phyloP scores from a whole-genome alignment of 1,139 yeast species.

The Suhomyces wounanorum region DNA sequence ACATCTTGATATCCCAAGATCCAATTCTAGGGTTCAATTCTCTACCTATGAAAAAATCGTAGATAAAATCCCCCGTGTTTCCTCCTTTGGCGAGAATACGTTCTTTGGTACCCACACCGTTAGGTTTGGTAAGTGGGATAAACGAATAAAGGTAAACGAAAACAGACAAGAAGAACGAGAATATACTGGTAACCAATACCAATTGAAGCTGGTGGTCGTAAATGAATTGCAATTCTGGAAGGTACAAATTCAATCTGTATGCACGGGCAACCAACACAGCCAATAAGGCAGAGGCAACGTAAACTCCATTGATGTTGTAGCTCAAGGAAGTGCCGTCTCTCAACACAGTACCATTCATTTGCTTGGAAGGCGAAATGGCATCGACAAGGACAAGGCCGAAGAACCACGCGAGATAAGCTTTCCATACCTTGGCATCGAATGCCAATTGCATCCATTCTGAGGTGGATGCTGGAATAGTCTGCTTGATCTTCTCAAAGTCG shows the following conservation, averaged over 20 bases:
- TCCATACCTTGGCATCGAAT: slow-evolving; percentile 54
- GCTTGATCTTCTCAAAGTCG: slow-evolving; percentile 36
- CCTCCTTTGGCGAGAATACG: slow-evolving; percentile 84
- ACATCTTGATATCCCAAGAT: slow-evolving; percentile 81
- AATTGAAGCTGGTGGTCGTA: slow-evolving; percentile 70
- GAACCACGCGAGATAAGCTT: slow-evolving; percentile 76
- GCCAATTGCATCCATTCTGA: slow-evolving; percentile 29
- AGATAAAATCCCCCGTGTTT: slow-evolving; percentile 70
- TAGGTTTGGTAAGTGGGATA: slow-evolving; percentile 51
- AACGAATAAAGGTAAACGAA: slow-evolving; percentile 71
- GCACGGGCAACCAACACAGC: slow-evolving; percentile 54
- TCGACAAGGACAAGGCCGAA: slow-evolving; percentile 63
- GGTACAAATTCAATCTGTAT: slow-evolving; percentile 47
- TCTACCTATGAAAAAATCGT: slow-evolving; percentile 97
- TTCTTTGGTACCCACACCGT: slow-evolving; percentile 60
- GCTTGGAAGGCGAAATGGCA: slow-evolving; percentile 69
- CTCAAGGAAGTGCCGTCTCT: slow-evolving; percentile 72
- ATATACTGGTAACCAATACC: slow-evolving; percentile 61
- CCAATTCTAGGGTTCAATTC: slow-evolving; percentile 93
- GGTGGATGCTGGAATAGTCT: slow-evolving; percentile 29
- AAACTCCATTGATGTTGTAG: slow-evolving; percentile 82
- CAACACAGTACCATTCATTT: slow-evolving; percentile 63
- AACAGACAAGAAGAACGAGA: slow-evolving; percentile 62
- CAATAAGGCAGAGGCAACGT: slow-evolving; percentile 51
- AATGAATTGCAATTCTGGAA: slow-evolving; percentile 80